phyloP scores from a whole-genome alignment of 1,284 basidiomycete genomes.

The Apiotrichum mycotoxinovorans region DNA sequence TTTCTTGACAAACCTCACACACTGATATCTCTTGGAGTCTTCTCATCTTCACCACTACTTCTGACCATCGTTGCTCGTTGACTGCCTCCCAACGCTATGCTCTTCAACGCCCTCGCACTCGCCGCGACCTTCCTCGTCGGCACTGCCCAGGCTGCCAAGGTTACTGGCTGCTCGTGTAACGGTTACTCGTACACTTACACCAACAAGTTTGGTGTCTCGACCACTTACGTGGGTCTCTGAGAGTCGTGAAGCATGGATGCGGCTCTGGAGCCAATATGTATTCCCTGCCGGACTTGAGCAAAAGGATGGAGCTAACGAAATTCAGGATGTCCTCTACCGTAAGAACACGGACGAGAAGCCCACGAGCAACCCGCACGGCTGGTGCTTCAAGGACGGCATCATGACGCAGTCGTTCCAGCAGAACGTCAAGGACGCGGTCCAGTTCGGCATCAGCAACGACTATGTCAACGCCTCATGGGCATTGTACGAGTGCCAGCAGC shows the following conservation, averaged over 20 bases:
- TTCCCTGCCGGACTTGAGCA: too few relatives aligned
- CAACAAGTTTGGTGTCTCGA: not conserved
- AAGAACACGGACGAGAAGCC: not conserved
- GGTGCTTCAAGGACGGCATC: slow-evolving; percentile 3
- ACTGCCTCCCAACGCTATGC: too few relatives aligned
- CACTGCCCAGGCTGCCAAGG: not conserved
- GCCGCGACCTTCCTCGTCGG: not conserved
- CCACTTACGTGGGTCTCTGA: not conserved
- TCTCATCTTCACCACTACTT: too few relatives aligned
- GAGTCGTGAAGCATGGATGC: too few relatives aligned
- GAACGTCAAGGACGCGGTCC: not conserved
- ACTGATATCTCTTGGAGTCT: too few relatives aligned
- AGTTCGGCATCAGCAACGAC: not conserved
- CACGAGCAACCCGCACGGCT: not conserved
- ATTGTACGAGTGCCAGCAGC: not conserved
- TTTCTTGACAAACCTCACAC: too few relatives aligned
- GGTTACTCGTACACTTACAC: not conserved
- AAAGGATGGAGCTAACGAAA: too few relatives aligned
- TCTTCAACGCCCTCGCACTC: not conserved
- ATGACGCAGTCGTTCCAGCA: not conserved
- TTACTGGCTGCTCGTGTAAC: not conserved
- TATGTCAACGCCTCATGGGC: slow-evolving; percentile 4
- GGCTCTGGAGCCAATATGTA: too few relatives aligned
- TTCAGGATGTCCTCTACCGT: not conserved
- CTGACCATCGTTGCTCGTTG: too few relatives aligned